Evolutionary conservation across 73 alveolate genomes (phyloP).

Genomic region (Diophrys sp.): DNA sequence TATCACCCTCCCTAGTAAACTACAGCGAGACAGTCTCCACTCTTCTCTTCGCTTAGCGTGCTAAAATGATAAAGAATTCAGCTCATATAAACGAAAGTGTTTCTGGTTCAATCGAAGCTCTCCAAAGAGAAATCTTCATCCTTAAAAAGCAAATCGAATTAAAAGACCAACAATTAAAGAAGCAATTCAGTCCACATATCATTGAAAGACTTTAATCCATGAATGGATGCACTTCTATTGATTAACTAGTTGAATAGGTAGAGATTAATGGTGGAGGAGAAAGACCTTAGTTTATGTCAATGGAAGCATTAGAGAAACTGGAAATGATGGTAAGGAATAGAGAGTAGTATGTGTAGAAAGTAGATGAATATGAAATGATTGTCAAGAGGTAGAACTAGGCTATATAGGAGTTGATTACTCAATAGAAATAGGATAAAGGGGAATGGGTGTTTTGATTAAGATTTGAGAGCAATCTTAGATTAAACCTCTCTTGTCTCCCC

Average conservation of each 20-base stretch:
- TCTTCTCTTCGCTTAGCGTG: slow-evolving; percentile 74
- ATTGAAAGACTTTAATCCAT: neutral
- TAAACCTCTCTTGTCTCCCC: too few relatives aligned
- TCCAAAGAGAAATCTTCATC: too few relatives aligned
- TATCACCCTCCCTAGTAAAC: too few relatives aligned
- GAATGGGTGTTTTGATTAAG: too few relatives aligned
- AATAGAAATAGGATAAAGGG: neutral
- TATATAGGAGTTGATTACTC: too few relatives aligned
- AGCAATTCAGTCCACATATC: neutral
- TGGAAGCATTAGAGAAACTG: neutral
- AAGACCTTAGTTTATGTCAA: neutral
- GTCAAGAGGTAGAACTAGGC: neutral
- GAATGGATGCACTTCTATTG: too few relatives aligned
- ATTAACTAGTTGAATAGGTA: neutral
- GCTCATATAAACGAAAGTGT: slow-evolving; percentile 76
- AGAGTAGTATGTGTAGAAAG: neutral
- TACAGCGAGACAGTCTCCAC: slow-evolving; percentile 76
- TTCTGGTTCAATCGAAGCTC: too few relatives aligned
- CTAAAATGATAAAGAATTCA: slow-evolving; percentile 67
- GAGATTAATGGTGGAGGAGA: neutral
- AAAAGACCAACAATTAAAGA: too few relatives aligned
- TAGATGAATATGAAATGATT: neutral
- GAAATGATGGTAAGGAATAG: neutral
- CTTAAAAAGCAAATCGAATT: too few relatives aligned
- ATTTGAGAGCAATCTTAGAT: too few relatives aligned